phyloP scores from a whole-genome alignment of 2,329 filamentous ascomycete species.

The Penicillium sp. region DNA sequence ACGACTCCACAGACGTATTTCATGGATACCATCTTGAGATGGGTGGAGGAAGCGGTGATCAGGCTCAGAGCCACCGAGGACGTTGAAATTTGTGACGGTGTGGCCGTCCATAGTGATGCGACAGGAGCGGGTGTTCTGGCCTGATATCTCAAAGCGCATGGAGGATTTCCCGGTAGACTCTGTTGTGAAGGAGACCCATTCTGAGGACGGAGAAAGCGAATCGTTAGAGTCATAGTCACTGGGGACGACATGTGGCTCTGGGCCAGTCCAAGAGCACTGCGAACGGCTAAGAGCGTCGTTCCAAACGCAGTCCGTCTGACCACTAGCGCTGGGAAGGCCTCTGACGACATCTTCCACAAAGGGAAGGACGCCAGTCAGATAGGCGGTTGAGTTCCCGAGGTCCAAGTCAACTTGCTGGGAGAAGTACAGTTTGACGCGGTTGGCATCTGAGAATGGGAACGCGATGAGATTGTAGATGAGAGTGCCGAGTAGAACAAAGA shows the following conservation, averaged over 20 bases:
- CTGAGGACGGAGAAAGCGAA: constrained; percentile 42
- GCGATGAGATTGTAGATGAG: constrained; percentile 81
- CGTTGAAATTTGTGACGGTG: constrained; percentile 62
- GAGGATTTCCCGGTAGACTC: constrained; percentile 37
- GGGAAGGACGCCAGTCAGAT: constrained; percentile 65
- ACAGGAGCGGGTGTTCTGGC: constrained; percentile 76
- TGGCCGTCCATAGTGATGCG: constrained; percentile 68
- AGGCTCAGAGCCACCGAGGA: constrained; percentile 60
- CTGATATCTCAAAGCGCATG: constrained; percentile 67
- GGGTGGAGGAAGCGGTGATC: constrained; percentile 67
- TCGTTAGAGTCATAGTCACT: constrained; percentile 27
- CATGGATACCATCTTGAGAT: constrained; percentile 62
- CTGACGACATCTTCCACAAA: constrained; percentile 68
- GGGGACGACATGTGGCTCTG: constrained; percentile 63
- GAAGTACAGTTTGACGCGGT: constrained; percentile 85
- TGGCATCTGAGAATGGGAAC: constrained; percentile 81
- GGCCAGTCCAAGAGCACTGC: constrained; percentile 71
- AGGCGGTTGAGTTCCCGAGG: constrained; percentile 67
- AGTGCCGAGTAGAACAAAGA: constrained; percentile 71
- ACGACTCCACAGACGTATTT: constrained; percentile 78
- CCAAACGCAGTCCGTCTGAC: constrained; percentile 43
- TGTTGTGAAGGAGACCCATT: constrained; percentile 69
- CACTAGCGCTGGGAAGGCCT: constrained; percentile 69
- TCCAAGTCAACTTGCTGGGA: constrained; percentile 78
- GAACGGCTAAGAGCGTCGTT: constrained; percentile 38